A percentile compares a stretch with the other conserved stretches of the same genome.
Evolutionary conservation across 495 filamentous ascomycete species (phyloP).

Genomic region (Penicillium bovifimosum): DNA sequence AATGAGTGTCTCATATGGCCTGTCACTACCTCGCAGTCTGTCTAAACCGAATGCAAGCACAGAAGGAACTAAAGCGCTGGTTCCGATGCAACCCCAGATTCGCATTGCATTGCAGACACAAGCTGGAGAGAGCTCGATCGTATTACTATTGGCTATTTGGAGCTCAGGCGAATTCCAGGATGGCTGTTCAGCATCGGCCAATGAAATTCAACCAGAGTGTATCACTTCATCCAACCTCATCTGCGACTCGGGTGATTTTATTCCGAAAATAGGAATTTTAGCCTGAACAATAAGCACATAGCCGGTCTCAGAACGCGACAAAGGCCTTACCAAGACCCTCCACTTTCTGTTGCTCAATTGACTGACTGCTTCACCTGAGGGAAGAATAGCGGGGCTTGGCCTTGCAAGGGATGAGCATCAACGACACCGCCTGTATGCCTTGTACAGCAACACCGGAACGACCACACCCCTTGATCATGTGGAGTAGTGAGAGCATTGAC

Average conservation of each 20-base stretch:
- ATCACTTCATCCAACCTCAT: background rate
- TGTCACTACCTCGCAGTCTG: background rate
- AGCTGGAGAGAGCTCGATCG: background rate
- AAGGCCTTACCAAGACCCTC: background rate
- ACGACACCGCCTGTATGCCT: background rate
- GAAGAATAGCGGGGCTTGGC: background rate
- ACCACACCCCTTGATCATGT: conserved; percentile 14
- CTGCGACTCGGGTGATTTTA: background rate
- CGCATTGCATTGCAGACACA: background rate
- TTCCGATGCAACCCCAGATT: background rate
- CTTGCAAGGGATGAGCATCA: conserved; percentile 17
- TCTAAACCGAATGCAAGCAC: background rate
- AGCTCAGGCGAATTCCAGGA: background rate
- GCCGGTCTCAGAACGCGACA: background rate
- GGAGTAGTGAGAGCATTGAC: background rate
- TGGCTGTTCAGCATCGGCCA: background rate
- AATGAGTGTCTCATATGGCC: conserved; percentile 13
- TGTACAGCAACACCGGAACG: background rate
- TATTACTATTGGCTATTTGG: background rate
- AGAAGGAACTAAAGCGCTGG: background rate
- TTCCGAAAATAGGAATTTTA: background rate
- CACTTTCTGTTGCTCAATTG: background rate
- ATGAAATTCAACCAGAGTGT: background rate
- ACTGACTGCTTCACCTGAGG: background rate
- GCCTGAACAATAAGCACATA: background rate